Base-by-base conservation (phyloP, 2,329 filamentous ascomycete species). In the Salinomyces thailandicus region DNA sequence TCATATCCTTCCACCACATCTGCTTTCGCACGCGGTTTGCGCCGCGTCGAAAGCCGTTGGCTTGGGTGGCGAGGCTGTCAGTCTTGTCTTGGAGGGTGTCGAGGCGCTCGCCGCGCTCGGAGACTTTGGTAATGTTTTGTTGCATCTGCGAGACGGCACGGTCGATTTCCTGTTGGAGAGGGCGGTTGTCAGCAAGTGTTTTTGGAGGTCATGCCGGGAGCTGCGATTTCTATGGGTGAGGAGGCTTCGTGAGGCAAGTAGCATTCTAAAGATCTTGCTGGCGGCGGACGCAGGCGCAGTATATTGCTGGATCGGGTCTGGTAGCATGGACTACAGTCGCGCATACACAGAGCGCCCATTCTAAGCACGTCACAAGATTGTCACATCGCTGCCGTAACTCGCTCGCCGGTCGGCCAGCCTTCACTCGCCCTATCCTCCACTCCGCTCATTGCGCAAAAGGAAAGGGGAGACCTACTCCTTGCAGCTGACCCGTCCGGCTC, bases 1-100 rank as follows among this genome's bases (percentile, higher is more conserved):
- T 96, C 85, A 95, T 93, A 60, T 96, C 89, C 75, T 96, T 96
- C 89, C 87, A 96, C 89, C 89, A 96, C 89, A 96, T 96, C 66
- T 93, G 80, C 64, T 69, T 69, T 63, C 91, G 79, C 52, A 98
- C 89, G 54, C 85, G 74, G 72, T 96, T 98, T 64, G 93, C 91
- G 48, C 91, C 89, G 50, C 87, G 81, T 56, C 87, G 85, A 76
- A 98, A 98, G 45, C 85, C 86, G 63, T 94, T 86, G 41, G 91
- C 89, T 22, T 87, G 94, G 46, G 81, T 77, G 42, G 87, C 87
- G 50, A 98, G 74, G 66, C 93, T 93, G 68, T 95, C 66, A 48
- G 84, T 95, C 75, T 94, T 93, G 63, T 91, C 82, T 67, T 93
- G 84, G 44, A 95, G 77, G 33, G 79, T 79, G 62, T 94, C 84